Conservation (phyloP, 2,329 filamentous ascomycete genomes). For the Coniella vitis region DNA sequence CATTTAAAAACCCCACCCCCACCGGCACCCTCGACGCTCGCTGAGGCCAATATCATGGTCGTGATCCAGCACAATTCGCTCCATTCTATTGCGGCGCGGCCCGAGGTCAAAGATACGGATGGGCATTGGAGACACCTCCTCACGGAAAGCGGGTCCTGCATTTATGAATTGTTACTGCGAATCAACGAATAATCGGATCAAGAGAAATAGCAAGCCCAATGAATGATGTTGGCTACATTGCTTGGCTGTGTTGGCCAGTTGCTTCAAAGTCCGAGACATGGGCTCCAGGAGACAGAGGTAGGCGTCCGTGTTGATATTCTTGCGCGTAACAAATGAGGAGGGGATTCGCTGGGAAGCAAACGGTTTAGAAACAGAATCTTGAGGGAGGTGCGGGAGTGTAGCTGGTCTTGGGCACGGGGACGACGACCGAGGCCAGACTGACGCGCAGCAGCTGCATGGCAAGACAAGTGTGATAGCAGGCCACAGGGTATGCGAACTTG, state of each 20-base stretch:
- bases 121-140: too few relatives aligned
- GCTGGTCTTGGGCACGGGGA: not conserved
- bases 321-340: not conserved
- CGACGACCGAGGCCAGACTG: not conserved
- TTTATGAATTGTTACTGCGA: too few relatives aligned
- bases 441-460: not conserved
- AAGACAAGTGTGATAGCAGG: not conserved
- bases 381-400: conserved; percentile 2
- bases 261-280: not conserved
- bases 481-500: not conserved
- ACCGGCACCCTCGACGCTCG: too few relatives aligned
- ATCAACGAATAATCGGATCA: too few relatives aligned
- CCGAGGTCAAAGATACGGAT: too few relatives aligned
- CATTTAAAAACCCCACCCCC: too few relatives aligned
- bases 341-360: not conserved
- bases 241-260: not conserved
- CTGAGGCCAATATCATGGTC: not conserved
- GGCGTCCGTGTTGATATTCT: not conserved
- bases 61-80: too few relatives aligned
- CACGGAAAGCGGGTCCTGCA: too few relatives aligned
- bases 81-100: too few relatives aligned
- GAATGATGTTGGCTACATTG: not conserved
- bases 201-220: not conserved
- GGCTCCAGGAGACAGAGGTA: not conserved
- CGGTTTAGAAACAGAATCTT: not conserved